Conservation (phyloP, 768 basidiomycete species). For the Trametes sanguinea region DNA sequence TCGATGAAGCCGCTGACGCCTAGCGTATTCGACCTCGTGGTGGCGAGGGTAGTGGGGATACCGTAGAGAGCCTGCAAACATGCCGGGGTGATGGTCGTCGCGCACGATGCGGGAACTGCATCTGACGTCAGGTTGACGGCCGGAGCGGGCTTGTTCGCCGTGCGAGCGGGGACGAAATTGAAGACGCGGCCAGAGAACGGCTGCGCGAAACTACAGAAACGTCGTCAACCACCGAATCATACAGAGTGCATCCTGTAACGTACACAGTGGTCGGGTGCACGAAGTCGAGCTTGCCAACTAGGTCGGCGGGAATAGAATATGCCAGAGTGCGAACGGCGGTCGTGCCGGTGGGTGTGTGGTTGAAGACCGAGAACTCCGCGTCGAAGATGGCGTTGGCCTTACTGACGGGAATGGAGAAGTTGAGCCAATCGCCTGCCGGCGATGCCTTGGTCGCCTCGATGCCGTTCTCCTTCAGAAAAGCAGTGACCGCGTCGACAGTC, state of each 20-base stretch:
- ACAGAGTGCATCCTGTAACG: too few species aligned
- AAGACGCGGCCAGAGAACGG: conserved; percentile 19
- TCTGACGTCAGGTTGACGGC: conserved; percentile 29
- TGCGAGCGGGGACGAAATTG: conserved; percentile 30
- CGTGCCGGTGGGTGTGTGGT: conserved; percentile 33
- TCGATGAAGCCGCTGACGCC: conserved; percentile 37
- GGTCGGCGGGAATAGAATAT: conserved; percentile 39
- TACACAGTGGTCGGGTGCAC: conserved; percentile 33
- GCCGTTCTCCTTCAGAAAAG: conserved; percentile 32
- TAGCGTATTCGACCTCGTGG: conserved; percentile 29
- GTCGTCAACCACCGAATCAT: too few species aligned
- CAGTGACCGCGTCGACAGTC: conserved; percentile 29
- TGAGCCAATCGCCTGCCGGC: conserved; percentile 40
- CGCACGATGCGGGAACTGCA: conserved; percentile 32
- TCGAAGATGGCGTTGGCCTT: conserved; percentile 39
- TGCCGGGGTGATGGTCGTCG: conserved; percentile 30
- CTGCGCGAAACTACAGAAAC: too few species aligned
- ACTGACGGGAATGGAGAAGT: conserved; percentile 34
- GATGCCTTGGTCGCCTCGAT: conserved; percentile 29
- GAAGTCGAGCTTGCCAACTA: conserved; percentile 34
- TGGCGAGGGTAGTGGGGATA: conserved; percentile 37
- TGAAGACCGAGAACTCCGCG: conserved; percentile 39
- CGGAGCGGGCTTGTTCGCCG: neutral
- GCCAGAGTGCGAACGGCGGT: conserved; percentile 37
- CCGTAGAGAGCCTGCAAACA: conserved; percentile 39